Evolutionary conservation across 495 filamentous ascomycete genomes (phyloP).

Genomic region (Penicillium lividum): DNA sequence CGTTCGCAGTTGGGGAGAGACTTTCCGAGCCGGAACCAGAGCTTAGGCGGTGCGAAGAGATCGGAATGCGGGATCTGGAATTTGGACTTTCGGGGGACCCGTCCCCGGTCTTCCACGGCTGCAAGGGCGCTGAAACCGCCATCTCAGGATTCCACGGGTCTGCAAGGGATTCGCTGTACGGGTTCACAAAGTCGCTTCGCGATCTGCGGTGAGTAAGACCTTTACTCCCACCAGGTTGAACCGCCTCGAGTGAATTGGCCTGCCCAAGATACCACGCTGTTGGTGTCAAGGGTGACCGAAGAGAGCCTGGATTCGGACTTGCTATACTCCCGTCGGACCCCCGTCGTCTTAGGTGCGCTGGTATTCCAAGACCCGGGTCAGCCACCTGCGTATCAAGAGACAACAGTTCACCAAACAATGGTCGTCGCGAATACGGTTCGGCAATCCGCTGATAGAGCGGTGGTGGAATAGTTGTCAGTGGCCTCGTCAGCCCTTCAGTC

Average conservation of each 20-base stretch:
- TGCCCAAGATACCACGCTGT: constrained; percentile 57
- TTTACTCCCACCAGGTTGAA: constrained; percentile 34
- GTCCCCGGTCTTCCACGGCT: constrained; percentile 29
- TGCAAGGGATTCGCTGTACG: constrained; percentile 26
- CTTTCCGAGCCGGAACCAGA: constrained; percentile 49
- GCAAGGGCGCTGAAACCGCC: constrained; percentile 42
- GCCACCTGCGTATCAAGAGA: constrained; percentile 39
- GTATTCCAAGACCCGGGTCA: constrained; percentile 42
- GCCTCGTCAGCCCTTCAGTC: not conserved
- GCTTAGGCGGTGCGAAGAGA: constrained; percentile 51
- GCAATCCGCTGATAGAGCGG: constrained; percentile 26
- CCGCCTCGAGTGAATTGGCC: constrained; percentile 49
- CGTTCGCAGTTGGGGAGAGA: constrained; percentile 46
- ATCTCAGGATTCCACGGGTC: constrained; percentile 37
- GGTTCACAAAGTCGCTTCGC: constrained; percentile 45
- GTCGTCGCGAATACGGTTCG: constrained; percentile 33
- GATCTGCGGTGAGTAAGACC: constrained; percentile 45
- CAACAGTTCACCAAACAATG: constrained; percentile 55
- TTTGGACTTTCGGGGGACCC: constrained; percentile 40
- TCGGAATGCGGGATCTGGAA: constrained; percentile 60
- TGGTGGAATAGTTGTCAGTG: constrained; percentile 13
- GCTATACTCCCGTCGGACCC: constrained; percentile 57
- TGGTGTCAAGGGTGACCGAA: constrained; percentile 51
- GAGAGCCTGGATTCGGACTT: constrained; percentile 52
- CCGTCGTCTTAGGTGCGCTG: constrained; percentile 43